Conservation (phyloP, 2,329 filamentous ascomycete genomes). For the Monilinia fructigena region DNA sequence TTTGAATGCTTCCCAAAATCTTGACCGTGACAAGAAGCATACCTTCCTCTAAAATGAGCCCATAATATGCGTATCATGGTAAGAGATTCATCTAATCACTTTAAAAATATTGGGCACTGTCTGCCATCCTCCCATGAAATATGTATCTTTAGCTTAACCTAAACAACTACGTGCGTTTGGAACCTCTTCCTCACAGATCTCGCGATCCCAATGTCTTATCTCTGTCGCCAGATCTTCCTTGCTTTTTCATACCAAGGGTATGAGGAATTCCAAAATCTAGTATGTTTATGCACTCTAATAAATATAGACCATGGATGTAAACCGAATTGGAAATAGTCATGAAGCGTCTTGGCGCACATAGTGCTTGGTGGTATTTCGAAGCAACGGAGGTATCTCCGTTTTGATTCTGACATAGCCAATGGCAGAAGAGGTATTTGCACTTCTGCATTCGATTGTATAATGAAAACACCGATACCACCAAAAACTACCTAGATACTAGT, state of each 20-base stretch:
- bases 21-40: constrained; percentile 7
- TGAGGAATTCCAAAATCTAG: not conserved
- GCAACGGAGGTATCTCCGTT: not conserved
- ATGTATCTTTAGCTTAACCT: not conserved
- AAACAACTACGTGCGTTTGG: not conserved
- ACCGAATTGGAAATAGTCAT: not conserved
- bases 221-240: not conserved
- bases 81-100: not conserved
- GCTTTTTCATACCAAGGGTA: not conserved
- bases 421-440: not conserved
- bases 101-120: not conserved
- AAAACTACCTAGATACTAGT: not conserved
- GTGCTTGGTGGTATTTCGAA: not conserved
- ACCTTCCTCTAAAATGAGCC: not conserved
- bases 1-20: not conserved
- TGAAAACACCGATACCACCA: not conserved
- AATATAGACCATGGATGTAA: not conserved
- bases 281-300: no score
- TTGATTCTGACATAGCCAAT: not conserved
- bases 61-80: not conserved
- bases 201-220: not conserved
- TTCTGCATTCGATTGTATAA: not conserved
- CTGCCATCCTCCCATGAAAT: not conserved
- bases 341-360: not conserved
- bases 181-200: not conserved